Percentiles rank a stretch among this genome's conserved stretches.
Conservation (phyloP, 129 eudicot species). For the Tagetes patula region DNA sequence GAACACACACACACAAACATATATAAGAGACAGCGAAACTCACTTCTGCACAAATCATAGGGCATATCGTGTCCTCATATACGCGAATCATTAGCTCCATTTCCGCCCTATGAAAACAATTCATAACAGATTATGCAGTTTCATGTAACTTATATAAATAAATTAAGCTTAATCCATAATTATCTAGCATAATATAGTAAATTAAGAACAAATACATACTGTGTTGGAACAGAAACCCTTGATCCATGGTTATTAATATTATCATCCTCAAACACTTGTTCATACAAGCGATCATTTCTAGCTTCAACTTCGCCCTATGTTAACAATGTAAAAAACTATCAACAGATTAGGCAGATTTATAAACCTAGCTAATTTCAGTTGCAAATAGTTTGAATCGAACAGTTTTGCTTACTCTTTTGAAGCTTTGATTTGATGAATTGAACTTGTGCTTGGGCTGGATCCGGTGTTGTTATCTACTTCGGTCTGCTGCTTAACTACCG, state of each 20-base stretch:
- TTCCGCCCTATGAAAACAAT: conserved; percentile 12
- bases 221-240: conserved; percentile 17
- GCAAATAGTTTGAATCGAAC: neutral
- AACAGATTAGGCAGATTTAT: neutral
- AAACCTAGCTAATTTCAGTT: neutral
- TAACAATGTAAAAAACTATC: neutral
- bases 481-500: neutral
- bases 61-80: conserved; percentile 25
- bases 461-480: conserved; percentile 18
- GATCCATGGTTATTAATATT: neutral
- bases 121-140: neutral
- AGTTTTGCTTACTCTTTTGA: conserved; percentile 20
- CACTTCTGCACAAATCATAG: conserved; percentile 28
- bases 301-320: neutral
- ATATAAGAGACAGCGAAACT: conserved; percentile 11
- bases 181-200: neutral
- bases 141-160: neutral
- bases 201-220: conserved; percentile 16
- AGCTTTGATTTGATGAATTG: neutral
- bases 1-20: neutral
- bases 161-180: neutral
- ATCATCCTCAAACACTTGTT: conserved; percentile 5
- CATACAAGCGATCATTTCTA: neutral
- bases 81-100: conserved; percentile 10
- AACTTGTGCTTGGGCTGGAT: neutral